Percentiles rank a stretch among this genome's conserved stretches.
These are phyloP conservation scores for Tricholoma furcatifolium DNA, from an alignment of 768 basidiomycete species.

Conservation along the genomic window DNA sequence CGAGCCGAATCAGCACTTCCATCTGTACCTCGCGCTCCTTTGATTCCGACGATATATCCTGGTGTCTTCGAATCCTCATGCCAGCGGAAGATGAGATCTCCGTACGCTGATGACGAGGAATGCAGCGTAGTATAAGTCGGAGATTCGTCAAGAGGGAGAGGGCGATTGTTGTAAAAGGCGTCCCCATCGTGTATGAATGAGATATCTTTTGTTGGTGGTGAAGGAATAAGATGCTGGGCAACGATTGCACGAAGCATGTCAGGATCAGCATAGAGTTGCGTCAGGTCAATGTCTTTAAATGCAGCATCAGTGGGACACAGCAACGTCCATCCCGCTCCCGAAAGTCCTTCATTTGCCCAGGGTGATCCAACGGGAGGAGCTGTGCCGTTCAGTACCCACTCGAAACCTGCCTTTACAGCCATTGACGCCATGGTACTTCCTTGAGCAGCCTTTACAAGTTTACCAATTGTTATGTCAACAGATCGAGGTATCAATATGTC, in stretches of 20 bases:
- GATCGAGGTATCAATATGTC: slow-evolving; percentile 85
- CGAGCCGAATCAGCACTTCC: slow-evolving; percentile 62
- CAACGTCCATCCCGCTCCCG: slow-evolving; percentile 74
- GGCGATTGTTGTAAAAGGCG: slow-evolving; percentile 64
- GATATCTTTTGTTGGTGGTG: slow-evolving; percentile 24
- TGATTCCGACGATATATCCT: slow-evolving; percentile 68
- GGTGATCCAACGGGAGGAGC: slow-evolving; percentile 67
- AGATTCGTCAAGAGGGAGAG: slow-evolving; percentile 67
- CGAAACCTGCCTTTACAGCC: slow-evolving; percentile 80
- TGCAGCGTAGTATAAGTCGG: slow-evolving; percentile 77
- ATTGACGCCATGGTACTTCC: slow-evolving; percentile 87
- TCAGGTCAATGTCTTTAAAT: slow-evolving; percentile 85
- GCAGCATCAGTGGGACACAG: slow-evolving; percentile 92
- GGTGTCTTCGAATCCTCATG: slow-evolving; percentile 41
- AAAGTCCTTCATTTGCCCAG: slow-evolving; percentile 54
- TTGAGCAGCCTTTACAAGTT: slow-evolving; percentile 86
- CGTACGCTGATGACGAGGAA: slow-evolving; percentile 66
- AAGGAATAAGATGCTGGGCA: slow-evolving; percentile 73
- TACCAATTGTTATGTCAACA: slow-evolving; percentile 84
- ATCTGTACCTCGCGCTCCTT: slow-evolving; percentile 67
- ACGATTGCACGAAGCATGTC: slow-evolving; percentile 59
- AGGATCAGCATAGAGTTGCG: slow-evolving; percentile 58
- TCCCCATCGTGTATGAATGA: slow-evolving; percentile 25
- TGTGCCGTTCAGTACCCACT: slow-evolving; percentile 89
- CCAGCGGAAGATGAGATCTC: slow-evolving; percentile 78